phyloP scores from a whole-genome alignment of 2,329 filamentous ascomycete genomes.

The Chaetomium globosum region DNA sequence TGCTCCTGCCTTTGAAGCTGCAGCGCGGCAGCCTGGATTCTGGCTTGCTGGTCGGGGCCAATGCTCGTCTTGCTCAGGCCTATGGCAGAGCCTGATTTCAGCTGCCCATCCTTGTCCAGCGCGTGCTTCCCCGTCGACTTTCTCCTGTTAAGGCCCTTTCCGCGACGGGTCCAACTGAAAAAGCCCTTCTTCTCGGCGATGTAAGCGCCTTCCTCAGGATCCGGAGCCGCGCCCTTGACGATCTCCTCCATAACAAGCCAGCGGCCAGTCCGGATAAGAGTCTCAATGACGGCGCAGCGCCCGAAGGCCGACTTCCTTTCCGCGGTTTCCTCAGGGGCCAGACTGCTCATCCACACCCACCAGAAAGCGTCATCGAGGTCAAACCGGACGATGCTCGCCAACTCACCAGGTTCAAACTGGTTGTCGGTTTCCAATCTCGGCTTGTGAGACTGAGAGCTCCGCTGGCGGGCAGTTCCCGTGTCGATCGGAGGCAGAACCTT shows the following conservation, averaged over 20 bases:
- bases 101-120: constrained; percentile 50
- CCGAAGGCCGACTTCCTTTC: constrained; percentile 91
- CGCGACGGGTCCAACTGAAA: constrained; percentile 80
- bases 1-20: constrained; percentile 69
- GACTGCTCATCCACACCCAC: constrained; percentile 99
- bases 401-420: constrained; percentile 82
- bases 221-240: constrained; percentile 86
- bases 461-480: constrained; percentile 64
- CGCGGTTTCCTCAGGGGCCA: constrained; percentile 85
- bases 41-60: constrained; percentile 86
- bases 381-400: constrained; percentile 85
- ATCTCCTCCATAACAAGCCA: constrained; percentile 98
- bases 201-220: constrained; percentile 81
- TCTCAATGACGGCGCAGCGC: constrained; percentile 89
- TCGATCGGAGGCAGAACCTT: constrained; percentile 87
- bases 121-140: constrained; percentile 68
- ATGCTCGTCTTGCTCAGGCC: constrained; percentile 77
- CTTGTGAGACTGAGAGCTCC: constrained; percentile 83
- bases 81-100: constrained; percentile 47
- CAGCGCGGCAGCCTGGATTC: constrained; percentile 87
- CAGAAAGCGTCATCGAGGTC: constrained; percentile 95
- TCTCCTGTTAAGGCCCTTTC: constrained; percentile 64
- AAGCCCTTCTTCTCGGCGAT: constrained; percentile 95
- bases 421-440: constrained; percentile 69
- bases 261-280: constrained; percentile 73